Percentiles rank a stretch among this genome's conserved stretches.
Conservation (phyloP, 148 eudicot genomes). For the Pharnaceum exiguum region DNA sequence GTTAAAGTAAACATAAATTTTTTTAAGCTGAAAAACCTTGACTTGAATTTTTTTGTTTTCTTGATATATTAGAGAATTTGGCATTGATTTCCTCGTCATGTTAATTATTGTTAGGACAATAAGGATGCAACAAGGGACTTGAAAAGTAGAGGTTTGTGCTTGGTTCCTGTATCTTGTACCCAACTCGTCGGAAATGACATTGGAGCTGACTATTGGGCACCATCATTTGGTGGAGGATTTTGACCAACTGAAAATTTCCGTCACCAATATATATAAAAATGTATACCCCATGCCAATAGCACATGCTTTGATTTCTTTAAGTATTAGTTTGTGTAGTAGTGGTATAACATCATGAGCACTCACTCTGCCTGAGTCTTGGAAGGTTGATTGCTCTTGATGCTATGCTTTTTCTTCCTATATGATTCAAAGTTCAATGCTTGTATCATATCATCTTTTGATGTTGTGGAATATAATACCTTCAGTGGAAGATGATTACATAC, state of each 20-base stretch:
- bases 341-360: slow-evolving; percentile 50
- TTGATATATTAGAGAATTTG: too few relatives aligned
- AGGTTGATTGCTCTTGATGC: slow-evolving; percentile 49
- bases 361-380: slow-evolving; percentile 21
- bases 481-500: neutral
- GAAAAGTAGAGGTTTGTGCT: slow-evolving; percentile 67
- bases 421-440: neutral
- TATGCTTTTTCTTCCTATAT: slow-evolving; percentile 8
- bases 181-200: slow-evolving; percentile 56
- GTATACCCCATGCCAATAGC: neutral
- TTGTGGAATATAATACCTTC: neutral
- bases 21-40: too few relatives aligned
- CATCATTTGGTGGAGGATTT: slow-evolving; percentile 51
- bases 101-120: slow-evolving; percentile 30
- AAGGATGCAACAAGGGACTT: slow-evolving; percentile 43
- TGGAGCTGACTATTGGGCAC: slow-evolving; percentile 81
- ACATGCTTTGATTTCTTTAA: slow-evolving; percentile 12
- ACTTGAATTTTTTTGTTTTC: too few relatives aligned
- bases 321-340: slow-evolving; percentile 14
- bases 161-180: slow-evolving; percentile 66
- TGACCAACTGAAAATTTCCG: slow-evolving; percentile 9
- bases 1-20: neutral
- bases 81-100: neutral
- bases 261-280: neutral
- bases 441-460: neutral